These are phyloP conservation scores for Trichosanthes truncata DNA, from an alignment of 306 rosid species.

Conservation along the genomic window DNA sequence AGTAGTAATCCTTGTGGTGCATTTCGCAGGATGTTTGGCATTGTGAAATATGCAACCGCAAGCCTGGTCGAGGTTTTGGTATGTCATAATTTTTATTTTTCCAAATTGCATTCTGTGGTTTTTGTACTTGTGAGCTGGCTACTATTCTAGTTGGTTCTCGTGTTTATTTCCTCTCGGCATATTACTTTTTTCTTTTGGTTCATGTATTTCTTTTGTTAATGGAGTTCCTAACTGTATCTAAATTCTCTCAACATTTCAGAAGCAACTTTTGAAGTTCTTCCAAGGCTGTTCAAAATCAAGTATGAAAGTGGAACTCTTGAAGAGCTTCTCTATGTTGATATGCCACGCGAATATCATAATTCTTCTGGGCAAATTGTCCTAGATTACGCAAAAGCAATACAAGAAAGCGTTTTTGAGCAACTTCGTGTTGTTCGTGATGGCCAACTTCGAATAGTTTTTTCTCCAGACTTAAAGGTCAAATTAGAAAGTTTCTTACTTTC, in stretches of 20 bases:
- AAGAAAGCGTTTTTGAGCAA: conserved; percentile 96
- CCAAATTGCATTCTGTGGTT: not conserved
- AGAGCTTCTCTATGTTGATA: conserved; percentile 93
- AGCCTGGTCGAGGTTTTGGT: conserved; percentile 98
- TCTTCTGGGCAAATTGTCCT: conserved; percentile 93
- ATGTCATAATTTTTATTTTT: conserved; percentile 8
- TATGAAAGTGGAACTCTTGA: conserved; percentile 96
- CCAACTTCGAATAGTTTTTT: conserved; percentile 89
- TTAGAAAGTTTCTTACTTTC: not conserved
- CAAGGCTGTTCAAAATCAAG: conserved; percentile 89
- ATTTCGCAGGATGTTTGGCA: conserved; percentile 90
- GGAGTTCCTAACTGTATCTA: conserved; percentile 13
- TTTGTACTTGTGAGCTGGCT: not conserved
- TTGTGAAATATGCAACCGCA: conserved; percentile 91
- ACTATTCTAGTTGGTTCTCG: not conserved
- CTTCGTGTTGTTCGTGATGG: conserved; percentile 99
- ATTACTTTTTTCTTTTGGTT: not conserved
- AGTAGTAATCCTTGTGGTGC: not conserved
- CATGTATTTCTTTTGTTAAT: not conserved
- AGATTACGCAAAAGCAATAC: conserved; percentile 91
- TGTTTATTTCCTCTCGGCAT: not conserved
- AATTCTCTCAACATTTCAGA: conserved; percentile 39
- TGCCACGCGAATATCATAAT: conserved; percentile 93
- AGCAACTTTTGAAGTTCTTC: conserved; percentile 94
- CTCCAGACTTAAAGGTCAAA: conserved; percentile 77